Evolutionary conservation across 202 grass and related monocot genomes (phyloP), one percentile per base, ranked within the genome.

Genomic region (Musa balbisiana): DNA sequence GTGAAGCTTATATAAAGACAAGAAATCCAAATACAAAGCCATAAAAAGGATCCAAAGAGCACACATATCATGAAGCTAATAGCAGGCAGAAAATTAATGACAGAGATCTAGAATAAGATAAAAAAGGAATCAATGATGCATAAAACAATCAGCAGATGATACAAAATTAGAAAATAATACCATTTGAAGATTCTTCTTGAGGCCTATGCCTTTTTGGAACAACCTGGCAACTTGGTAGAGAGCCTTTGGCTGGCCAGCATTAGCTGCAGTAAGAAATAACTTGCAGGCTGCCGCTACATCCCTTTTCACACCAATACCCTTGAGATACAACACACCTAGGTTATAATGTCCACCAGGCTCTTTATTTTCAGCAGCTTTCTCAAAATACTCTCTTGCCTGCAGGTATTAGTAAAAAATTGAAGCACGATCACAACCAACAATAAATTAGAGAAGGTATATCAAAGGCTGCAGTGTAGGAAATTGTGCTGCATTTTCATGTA

Each of bases 141-240:
- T 23, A 22, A 72, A 63, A 14, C 20, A 24, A 52, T 10, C 19
- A 65, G 49, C 10, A 62, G 51, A 68, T 64, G 53, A 26, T 1
- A 60, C 1, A 14, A 3, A 51, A 33, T 63, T 72, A 19, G 59
- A 70, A 49, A 16, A 80, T 59, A 80, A 72, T 92, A 99, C 96
- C 91, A 88, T 90, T 62, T 92, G 86, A 73, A 99, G 89, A 83
- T 95, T 99, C 80, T 84, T 92, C 89, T 95, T 99, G 73, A 99
- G 87, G 29, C 89, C 85, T 66, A 99, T 84, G 68, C 91, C 96
- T 78, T 90, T 99, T 29, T 99, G 96, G 76, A 95, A 99, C 78
- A 99, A 79, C 67, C 94, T 99, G n/a, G 96, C 96, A 54, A 99
- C 83, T 86, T 99, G 96, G 82, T 95, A 99, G 69, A 99, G 87